phyloP scores from a whole-genome alignment of 176 grass and related monocot genomes.

The Phragmites australis region DNA sequence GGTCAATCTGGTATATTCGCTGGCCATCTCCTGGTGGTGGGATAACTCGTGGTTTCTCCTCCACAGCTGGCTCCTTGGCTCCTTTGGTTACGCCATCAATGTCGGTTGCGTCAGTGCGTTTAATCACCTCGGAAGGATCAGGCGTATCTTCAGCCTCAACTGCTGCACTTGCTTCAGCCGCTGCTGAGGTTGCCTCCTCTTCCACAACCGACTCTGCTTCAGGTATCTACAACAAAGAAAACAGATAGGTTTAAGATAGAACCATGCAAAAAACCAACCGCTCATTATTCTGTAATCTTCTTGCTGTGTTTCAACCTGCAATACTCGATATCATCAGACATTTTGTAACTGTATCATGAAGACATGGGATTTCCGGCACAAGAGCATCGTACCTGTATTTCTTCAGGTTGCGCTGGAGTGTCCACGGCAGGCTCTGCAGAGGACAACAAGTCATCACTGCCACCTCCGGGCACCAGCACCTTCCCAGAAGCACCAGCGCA shows the following conservation, averaged over 20 bases:
- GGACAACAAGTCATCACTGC: slow-evolving; percentile 50
- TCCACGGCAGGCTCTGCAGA: slow-evolving; percentile 32
- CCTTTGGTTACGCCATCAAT: slow-evolving; percentile 24
- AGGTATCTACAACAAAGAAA: slow-evolving; percentile 25
- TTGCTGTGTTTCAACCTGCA: slow-evolving; percentile 10
- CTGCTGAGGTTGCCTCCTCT: slow-evolving; percentile 14
- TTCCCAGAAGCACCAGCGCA: slow-evolving; percentile 54
- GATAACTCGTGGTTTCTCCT: slow-evolving; percentile 55
- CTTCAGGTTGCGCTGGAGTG: slow-evolving; percentile 16
- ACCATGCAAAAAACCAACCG: not conserved
- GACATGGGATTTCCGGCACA: not conserved
- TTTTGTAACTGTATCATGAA: slow-evolving; percentile 1
- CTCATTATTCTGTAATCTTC: not conserved
- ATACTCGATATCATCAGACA: not conserved
- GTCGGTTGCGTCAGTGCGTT: slow-evolving; percentile 3
- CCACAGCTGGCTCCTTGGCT: slow-evolving; percentile 38
- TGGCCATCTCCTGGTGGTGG: slow-evolving; percentile 67
- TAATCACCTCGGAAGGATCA: slow-evolving; percentile 23
- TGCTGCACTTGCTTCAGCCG: slow-evolving; percentile 7
- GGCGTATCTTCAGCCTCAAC: slow-evolving; percentile 31
- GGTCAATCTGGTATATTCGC: slow-evolving; percentile 82
- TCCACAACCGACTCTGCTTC: slow-evolving; percentile 26
- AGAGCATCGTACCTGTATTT: slow-evolving; percentile 39
- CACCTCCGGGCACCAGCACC: slow-evolving; percentile 67
- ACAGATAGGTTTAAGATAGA: not conserved